Percentiles rank a stretch among this genome's conserved stretches.
Conservation (phyloP, 768 basidiomycete species). For the Pulveroboletus sp. region DNA sequence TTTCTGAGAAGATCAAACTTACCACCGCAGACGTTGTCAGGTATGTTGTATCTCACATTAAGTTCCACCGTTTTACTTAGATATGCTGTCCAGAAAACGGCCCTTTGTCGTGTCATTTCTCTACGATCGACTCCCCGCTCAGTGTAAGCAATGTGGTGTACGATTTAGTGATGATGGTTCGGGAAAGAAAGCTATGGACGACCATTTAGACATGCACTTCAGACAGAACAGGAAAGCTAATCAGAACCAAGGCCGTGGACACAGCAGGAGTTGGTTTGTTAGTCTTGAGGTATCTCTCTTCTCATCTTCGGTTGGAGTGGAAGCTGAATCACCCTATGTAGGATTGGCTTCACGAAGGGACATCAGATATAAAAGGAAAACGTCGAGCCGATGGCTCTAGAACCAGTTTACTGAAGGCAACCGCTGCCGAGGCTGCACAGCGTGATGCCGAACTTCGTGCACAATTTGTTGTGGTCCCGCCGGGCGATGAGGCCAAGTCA, state of each 20-base stretch:
- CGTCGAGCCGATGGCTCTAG: conserved; percentile 51
- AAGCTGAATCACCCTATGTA: conserved; percentile 31
- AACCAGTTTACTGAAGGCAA: conserved; percentile 50
- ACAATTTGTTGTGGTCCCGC: conserved; percentile 84
- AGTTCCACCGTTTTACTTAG: not conserved
- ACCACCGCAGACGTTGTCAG: conserved; percentile 65
- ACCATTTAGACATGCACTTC: conserved; percentile 96
- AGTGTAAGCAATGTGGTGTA: conserved; percentile 92
- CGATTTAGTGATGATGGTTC: conserved; percentile 70
- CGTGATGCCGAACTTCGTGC: conserved; percentile 71
- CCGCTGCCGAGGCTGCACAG: conserved; percentile 61
- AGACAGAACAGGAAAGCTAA: conserved; percentile 82
- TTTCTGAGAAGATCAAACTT: conserved; percentile 57
- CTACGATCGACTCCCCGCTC: conserved; percentile 68
- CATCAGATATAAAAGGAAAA: conserved; percentile 63
- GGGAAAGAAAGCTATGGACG: conserved; percentile 75
- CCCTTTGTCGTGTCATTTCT: conserved; percentile 61
- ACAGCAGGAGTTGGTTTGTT: conserved; percentile 88
- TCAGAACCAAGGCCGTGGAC: conserved; percentile 75
- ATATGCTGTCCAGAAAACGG: conserved; percentile 36
- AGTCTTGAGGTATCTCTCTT: conserved; percentile 56
- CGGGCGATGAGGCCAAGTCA: conserved; percentile 78
- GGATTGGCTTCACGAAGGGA: conserved; percentile 84
- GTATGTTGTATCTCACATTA: conserved; percentile 38
- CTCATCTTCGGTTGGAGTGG: not conserved